A percentile compares a stretch with the other conserved stretches of the same genome.
phyloP scores from a whole-genome alignment of 176 grass and related monocot genomes.

The Thalia dealbata region DNA sequence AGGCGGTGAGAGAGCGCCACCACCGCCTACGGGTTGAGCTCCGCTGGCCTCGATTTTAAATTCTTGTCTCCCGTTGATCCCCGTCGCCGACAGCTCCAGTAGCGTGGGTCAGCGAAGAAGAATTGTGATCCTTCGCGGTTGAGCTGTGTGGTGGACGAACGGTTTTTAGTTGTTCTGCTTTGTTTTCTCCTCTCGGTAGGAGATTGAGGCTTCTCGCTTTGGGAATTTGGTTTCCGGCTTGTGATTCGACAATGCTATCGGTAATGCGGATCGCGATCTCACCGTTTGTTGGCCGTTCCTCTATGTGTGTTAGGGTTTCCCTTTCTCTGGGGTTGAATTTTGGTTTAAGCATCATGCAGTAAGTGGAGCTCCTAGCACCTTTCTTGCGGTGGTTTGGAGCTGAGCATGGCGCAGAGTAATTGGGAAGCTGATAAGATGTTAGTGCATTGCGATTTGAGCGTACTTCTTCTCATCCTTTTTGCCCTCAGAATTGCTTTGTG shows the following conservation, averaged over 20 bases:
- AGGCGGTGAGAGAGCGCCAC: background rate
- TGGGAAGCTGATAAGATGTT: slow-evolving; percentile 99
- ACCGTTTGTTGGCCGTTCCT: background rate
- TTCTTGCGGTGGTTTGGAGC: background rate
- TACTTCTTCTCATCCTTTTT: slow-evolving; percentile 1
- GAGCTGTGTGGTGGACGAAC: background rate
- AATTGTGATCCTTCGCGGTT: background rate
- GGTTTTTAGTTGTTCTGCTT: background rate
- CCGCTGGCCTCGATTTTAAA: background rate
- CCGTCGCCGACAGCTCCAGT: background rate
- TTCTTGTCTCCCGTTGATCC: background rate
- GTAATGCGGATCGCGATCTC: background rate
- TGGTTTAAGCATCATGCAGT: background rate
- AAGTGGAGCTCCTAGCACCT: background rate
- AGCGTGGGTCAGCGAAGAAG: background rate
- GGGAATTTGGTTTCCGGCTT: background rate
- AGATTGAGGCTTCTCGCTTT: background rate
- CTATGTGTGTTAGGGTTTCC: background rate
- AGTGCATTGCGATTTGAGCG: slow-evolving; percentile 3
- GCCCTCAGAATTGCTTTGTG: background rate
- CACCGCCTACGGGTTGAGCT: background rate
- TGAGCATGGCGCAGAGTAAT: slow-evolving; percentile 88
- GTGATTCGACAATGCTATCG: background rate
- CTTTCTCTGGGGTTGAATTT: background rate
- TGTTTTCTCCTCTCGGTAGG: background rate